Evolutionary conservation across 2,329 filamentous ascomycete species (phyloP), one percentile per base, ranked within the genome.

Genomic region (Colletotrichum gigasporum): DNA sequence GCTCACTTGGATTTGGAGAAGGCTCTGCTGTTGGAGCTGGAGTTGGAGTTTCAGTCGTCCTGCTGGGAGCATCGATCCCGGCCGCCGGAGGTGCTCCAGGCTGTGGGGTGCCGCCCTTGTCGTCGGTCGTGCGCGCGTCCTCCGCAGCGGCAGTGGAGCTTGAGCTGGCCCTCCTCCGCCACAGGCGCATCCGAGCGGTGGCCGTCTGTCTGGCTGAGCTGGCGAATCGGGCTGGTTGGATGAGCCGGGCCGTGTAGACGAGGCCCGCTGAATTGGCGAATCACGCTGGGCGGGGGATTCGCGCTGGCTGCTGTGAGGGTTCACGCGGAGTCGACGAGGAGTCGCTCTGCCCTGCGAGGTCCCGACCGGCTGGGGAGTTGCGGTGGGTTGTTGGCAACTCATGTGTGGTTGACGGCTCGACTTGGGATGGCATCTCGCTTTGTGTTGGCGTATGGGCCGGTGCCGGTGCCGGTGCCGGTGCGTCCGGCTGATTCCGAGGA

Each of bases 1-100:
- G 37, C 18, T 55, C 52, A n/a, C 16, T 14, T 8, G 37, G 24
- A 9, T 44, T 24, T 8, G 26, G n/a, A 20, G n/a, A 20, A 20
- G n/a, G 50, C 34, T 53, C 26, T 32, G 26, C 37, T 14, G 18
- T 22, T 18, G 9, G 9, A 14, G 28, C n/a, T 34, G 37, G 41
- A 39, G 39, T 45, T 20, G 16, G 24, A 45, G 20, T 34, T 8
- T 32, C 18, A 24, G 37, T 16, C n/a, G n/a, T n/a, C n/a, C n/a
- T n/a, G n/a, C n/a, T n/a, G n/a, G 18, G 51, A 54, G 39, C 28
- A 7, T 54, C 37, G 37, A 54, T 37, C 51, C 37, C 39, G 51
- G 51, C 37, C 32, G 16, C 26, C 39, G 39, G 37, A 45, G 51
- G 26, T 32, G 26, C 24, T 16, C 12, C 44, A 18, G 52, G 18